Percentiles rank a stretch among this genome's conserved stretches.
Conservation (phyloP, 2,329 filamentous ascomycete species). For the Cladobotryum mycophilum region DNA sequence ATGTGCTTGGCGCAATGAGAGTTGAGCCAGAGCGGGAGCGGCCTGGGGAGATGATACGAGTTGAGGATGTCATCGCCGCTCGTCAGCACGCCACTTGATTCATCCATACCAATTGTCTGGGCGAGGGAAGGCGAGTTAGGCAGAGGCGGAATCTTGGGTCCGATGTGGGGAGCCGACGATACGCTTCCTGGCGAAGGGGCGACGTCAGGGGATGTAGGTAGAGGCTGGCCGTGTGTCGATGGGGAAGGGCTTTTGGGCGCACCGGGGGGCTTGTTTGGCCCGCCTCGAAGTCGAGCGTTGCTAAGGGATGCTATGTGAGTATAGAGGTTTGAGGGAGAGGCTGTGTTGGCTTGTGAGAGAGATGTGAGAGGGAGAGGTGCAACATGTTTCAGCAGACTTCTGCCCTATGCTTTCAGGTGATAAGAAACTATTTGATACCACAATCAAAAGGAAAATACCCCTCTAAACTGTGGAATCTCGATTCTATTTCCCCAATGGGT, state of each 20-base stretch:
- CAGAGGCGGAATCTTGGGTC: conserved; percentile 55
- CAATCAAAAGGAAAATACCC: too few species aligned
- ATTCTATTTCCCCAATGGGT: too few species aligned
- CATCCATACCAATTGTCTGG: conserved; percentile 63
- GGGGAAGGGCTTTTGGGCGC: conserved; percentile 48
- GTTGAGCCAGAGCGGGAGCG: conserved; percentile 68
- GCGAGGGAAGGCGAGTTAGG: conserved; percentile 58
- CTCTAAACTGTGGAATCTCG: too few species aligned
- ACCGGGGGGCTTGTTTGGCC: conserved; percentile 44
- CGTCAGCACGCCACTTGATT: conserved; percentile 42
- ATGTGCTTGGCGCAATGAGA: conserved; percentile 74
- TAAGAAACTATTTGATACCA: too few species aligned
- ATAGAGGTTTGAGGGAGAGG: too few species aligned
- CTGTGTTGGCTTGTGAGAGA: too few species aligned
- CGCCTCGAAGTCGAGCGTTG: conserved; percentile 54
- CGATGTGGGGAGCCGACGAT: conserved; percentile 41
- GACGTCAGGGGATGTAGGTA: conserved; percentile 38
- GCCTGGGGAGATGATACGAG: conserved; percentile 58
- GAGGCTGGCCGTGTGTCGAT: conserved; percentile 39
- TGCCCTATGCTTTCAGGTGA: too few species aligned
- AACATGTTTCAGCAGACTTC: too few species aligned
- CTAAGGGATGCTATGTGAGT: conserved; percentile 24
- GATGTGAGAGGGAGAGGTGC: too few species aligned
- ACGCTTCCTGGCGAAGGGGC: conserved; percentile 18
- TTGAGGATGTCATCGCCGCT: conserved; percentile 50